These are phyloP conservation scores for Boletus subcaerulescens DNA, from an alignment of 768 basidiomycete genomes.

Conservation along the genomic window DNA sequence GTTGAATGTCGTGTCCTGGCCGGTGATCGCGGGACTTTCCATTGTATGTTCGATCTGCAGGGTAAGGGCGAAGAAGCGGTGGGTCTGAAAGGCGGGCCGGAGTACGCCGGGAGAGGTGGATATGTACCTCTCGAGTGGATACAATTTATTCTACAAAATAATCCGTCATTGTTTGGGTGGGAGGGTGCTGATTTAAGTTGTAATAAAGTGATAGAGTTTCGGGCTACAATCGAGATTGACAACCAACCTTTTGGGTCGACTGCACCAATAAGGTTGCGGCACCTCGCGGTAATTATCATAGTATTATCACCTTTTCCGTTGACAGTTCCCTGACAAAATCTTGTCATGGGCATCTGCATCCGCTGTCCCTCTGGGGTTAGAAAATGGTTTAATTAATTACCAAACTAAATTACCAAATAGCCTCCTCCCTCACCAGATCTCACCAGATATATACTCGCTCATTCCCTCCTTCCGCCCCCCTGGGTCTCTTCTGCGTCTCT, in stretches of 20 bases:
- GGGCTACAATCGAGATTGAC: conserved; percentile 42
- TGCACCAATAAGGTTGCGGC: conserved; percentile 37
- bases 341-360: conserved; percentile 12
- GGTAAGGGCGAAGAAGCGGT: conserved; percentile 17
- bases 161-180: conserved; percentile 3
- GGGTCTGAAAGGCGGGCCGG: conserved; percentile 8
- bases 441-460: conserved; percentile 31
- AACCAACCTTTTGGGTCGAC: conserved; percentile 39
- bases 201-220: conserved; percentile 55
- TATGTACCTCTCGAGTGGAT: not conserved
- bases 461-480: conserved; percentile 17
- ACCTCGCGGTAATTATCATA: conserved; percentile 26
- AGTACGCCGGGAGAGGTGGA: conserved; percentile 7
- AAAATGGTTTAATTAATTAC: conserved; percentile 40
- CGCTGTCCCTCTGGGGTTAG: conserved; percentile 17
- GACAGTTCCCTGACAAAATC: conserved; percentile 30
- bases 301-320: conserved; percentile 19
- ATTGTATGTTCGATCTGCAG: conserved; percentile 16
- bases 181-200: conserved; percentile 40
- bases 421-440: conserved; percentile 30
- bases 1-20: not conserved
- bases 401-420: conserved; percentile 32
- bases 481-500: not conserved
- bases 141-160: not conserved
- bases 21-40: conserved; percentile 27